phyloP scores from a whole-genome alignment of 2,329 filamentous ascomycete genomes.

The Mycosphaerella arachidis region DNA sequence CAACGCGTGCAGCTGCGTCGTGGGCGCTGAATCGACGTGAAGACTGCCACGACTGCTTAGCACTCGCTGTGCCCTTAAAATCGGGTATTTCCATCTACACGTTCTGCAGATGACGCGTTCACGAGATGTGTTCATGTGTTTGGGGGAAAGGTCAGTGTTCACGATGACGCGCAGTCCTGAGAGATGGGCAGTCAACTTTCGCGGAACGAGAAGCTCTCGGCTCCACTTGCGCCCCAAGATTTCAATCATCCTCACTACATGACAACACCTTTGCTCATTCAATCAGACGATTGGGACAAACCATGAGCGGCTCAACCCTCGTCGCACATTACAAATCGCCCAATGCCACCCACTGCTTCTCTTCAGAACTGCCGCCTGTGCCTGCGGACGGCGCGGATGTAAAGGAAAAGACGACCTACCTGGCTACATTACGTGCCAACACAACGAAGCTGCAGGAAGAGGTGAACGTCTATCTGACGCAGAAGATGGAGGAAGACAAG shows the following conservation, averaged over 20 bases:
- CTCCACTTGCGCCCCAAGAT: neutral
- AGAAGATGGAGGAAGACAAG: slow-evolving; percentile 71
- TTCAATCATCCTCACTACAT: neutral
- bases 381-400: slow-evolving; percentile 15
- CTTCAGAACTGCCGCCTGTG: slow-evolving; percentile 17
- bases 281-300: neutral
- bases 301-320: slow-evolving; percentile 14
- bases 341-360: slow-evolving; percentile 22
- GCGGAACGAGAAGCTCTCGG: neutral
- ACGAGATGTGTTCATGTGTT: too few species aligned
- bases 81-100: neutral
- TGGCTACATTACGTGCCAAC: slow-evolving; percentile 56
- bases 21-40: neutral
- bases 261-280: neutral
- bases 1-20: neutral
- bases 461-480: slow-evolving; percentile 67
- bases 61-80: neutral
- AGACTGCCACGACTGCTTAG: neutral
- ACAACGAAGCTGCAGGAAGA: slow-evolving; percentile 57
- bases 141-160: too few species aligned
- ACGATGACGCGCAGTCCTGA: too few species aligned
- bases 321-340: slow-evolving; percentile 28
- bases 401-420: slow-evolving; percentile 56
- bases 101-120: too few species aligned
- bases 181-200: neutral